Percentiles rank a stretch among this genome's conserved stretches.
phyloP scores from a whole-genome alignment of 164 flowering plant species.

The Magnolia changhungtana region DNA sequence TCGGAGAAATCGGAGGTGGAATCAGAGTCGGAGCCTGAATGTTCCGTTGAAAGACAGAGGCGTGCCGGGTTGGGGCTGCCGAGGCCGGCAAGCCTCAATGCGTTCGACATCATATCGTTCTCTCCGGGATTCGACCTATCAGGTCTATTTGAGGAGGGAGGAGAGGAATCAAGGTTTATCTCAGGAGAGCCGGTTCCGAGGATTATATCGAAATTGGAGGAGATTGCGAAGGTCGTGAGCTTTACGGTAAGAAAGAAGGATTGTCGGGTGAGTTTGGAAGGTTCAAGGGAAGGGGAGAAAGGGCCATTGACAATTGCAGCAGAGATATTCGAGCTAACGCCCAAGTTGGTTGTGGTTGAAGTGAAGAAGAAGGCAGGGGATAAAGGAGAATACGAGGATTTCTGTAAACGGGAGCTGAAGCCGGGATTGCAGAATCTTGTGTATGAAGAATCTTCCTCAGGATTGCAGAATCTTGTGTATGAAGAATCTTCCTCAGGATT shows the following conservation, averaged over 20 bases:
- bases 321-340: constrained; percentile 86
- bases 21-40: not conserved
- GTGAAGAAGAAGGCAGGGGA: constrained; percentile 90
- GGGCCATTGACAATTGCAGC: constrained; percentile 79
- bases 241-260: constrained; percentile 83
- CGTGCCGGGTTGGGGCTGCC: constrained; percentile 14
- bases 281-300: constrained; percentile 64
- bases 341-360: constrained; percentile 72
- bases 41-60: not conserved
- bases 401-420: constrained; percentile 59
- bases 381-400: constrained; percentile 64
- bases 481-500: constrained; percentile 36
- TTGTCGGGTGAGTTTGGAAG: constrained; percentile 71
- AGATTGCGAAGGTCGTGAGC: constrained; percentile 76
- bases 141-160: constrained; percentile 28
- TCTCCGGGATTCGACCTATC: constrained; percentile 28
- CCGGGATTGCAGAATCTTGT: constrained; percentile 61
- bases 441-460: constrained; percentile 26
- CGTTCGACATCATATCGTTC: constrained; percentile 29
- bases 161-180: constrained; percentile 61
- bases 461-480: constrained; percentile 41
- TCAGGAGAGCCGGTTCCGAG: constrained; percentile 65
- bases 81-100: constrained; percentile 27
- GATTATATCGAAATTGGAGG: constrained; percentile 78
- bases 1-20: constrained; percentile 10